phyloP scores from a whole-genome alignment of 148 eudicot species.

The Oxyria digyna region DNA sequence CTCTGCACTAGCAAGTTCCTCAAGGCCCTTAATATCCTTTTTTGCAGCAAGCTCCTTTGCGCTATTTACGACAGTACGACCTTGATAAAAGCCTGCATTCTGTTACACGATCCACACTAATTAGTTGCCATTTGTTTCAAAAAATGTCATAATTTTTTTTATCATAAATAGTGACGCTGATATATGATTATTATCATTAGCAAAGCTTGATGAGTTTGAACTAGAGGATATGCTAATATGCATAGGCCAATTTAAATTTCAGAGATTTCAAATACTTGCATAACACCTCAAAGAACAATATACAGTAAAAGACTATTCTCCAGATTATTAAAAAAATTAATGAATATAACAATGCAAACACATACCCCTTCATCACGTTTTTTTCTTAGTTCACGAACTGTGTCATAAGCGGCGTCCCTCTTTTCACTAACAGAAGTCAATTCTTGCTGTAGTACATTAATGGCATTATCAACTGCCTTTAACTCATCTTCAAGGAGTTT shows the following conservation, averaged over 20 bases:
- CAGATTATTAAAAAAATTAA: background rate
- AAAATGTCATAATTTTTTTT: background rate
- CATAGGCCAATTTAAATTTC: background rate
- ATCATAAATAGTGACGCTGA: background rate
- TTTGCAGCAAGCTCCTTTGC: slow-evolving; percentile 37
- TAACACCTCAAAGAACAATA: background rate
- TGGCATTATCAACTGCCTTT: slow-evolving; percentile 23
- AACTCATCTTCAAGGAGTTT: slow-evolving; percentile 35
- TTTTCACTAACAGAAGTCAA: slow-evolving; percentile 21
- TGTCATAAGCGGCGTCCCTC: slow-evolving; percentile 22
- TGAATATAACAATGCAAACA: background rate
- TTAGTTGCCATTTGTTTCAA: background rate
- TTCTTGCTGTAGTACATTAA: slow-evolving; percentile 29
- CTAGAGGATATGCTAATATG: background rate
- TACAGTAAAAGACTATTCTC: too few species aligned
- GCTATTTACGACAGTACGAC: slow-evolving; percentile 17
- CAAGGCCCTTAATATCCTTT: slow-evolving; percentile 41
- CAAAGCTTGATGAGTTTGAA: background rate
- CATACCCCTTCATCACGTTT: slow-evolving; percentile 36
- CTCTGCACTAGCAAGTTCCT: slow-evolving; percentile 25
- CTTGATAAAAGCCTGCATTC: slow-evolving; percentile 29
- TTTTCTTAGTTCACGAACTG: slow-evolving; percentile 25
- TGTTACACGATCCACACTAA: slow-evolving; percentile 9
- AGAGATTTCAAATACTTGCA: background rate
- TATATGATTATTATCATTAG: background rate